Conservation (phyloP, 192 early-diverging fungal species). For the Rhizophagus clarus region DNA sequence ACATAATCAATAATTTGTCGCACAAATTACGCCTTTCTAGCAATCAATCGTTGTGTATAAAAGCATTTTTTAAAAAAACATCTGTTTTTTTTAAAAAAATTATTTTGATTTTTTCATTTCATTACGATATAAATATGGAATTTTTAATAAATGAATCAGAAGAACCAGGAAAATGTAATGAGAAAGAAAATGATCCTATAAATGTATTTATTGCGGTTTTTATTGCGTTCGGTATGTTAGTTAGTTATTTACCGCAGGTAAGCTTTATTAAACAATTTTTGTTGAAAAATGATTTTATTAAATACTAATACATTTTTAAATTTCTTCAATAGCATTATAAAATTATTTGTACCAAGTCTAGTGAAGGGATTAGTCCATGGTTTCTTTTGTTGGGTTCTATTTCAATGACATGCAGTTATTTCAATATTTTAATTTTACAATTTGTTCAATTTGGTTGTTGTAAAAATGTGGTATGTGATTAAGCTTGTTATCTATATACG, state of each 20-base stretch:
- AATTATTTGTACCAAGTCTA: constrained; percentile 54
- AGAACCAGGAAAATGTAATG: too few relatives aligned
- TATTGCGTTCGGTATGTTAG: constrained; percentile 78
- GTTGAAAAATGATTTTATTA: background rate
- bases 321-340: constrained; percentile 43
- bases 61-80: too few relatives aligned
- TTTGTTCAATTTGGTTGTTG: constrained; percentile 53
- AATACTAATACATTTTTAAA: background rate
- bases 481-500: background rate
- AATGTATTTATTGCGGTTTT: constrained; percentile 61
- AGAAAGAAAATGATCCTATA: background rate
- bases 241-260: constrained; percentile 89
- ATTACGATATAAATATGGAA: too few relatives aligned
- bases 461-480: constrained; percentile 39
- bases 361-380: constrained; percentile 61
- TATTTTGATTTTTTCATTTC: too few relatives aligned
- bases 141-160: too few relatives aligned
- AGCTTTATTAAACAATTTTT: background rate
- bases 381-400: constrained; percentile 57
- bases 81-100: too few relatives aligned
- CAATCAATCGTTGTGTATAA: too few relatives aligned
- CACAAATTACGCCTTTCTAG: too few relatives aligned
- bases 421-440: constrained; percentile 59
- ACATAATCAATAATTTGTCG: too few relatives aligned
- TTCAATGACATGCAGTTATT: constrained; percentile 55